These are phyloP conservation scores for Aspergillus spinulosporus DNA, from an alignment of 2,329 filamentous ascomycete genomes.

Conservation along the genomic window DNA sequence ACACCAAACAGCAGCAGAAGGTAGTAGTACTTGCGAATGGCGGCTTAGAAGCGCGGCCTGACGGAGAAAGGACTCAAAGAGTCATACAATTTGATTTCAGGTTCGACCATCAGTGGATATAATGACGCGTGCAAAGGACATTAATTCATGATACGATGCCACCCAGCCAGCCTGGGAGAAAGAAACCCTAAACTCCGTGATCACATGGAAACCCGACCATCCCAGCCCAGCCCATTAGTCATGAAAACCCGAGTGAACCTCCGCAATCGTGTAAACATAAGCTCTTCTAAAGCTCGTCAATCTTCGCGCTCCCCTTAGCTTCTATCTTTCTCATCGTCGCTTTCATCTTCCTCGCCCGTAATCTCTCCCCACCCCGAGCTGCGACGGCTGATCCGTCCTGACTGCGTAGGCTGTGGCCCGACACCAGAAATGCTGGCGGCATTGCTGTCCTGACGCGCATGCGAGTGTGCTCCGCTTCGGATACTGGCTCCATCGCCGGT, in stretches of 20 bases:
- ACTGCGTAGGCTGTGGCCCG: slow-evolving; percentile 58
- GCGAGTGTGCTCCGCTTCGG: slow-evolving; percentile 73
- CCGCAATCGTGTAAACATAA: too few species aligned
- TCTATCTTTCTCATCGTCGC: slow-evolving; percentile 31
- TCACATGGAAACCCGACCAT: neutral
- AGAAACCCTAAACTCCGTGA: slow-evolving; percentile 7
- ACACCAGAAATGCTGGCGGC: slow-evolving; percentile 67
- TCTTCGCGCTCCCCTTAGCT: neutral
- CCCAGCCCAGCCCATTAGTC: too few species aligned
- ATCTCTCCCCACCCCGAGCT: slow-evolving; percentile 50
- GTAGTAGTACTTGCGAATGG: too few species aligned
- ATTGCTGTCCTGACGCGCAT: slow-evolving; percentile 78
- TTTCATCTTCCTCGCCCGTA: slow-evolving; percentile 34
- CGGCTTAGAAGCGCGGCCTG: too few species aligned
- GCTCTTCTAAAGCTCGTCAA: neutral
- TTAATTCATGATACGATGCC: neutral
- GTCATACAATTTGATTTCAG: too few species aligned
- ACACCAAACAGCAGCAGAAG: too few species aligned
- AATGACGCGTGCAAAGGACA: neutral
- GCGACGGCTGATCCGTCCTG: slow-evolving; percentile 44
- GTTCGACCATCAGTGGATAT: too few species aligned
- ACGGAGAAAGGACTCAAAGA: too few species aligned
- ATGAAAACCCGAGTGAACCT: neutral
- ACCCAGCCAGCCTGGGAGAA: slow-evolving; percentile 5
- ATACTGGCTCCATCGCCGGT: slow-evolving; percentile 72